phyloP scores from a whole-genome alignment of 768 basidiomycete species.

The Mycena epipterygia region DNA sequence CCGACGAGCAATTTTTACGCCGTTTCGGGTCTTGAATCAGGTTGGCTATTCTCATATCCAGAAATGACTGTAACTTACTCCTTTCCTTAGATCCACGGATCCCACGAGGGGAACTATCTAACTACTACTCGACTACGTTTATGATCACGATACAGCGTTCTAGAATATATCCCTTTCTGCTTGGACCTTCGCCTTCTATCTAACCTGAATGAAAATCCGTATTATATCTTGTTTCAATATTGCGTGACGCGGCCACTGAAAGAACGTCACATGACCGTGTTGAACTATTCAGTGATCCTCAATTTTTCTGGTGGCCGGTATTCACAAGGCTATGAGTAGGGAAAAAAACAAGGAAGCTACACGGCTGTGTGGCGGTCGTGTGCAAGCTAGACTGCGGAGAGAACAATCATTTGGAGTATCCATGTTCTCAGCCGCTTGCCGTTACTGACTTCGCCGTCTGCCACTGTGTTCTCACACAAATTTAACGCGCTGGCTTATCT shows the following conservation, averaged over 20 bases:
- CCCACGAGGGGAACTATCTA: constrained; percentile 7
- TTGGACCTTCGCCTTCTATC: constrained; percentile 14
- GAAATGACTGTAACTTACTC: background rate
- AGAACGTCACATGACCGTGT: constrained; percentile 23
- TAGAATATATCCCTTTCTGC: background rate
- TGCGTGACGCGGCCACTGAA: constrained; percentile 2
- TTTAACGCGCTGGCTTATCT: background rate
- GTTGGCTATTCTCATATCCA: constrained; percentile 1
- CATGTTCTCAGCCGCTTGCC: too few species aligned
- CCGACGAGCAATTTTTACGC: constrained; percentile 61
- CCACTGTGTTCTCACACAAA: constrained; percentile 3
- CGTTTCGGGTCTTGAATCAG: constrained; percentile 49
- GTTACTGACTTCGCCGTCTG: constrained; percentile 7
- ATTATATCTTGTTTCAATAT: background rate
- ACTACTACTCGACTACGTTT: constrained; percentile 1
- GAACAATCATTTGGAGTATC: too few species aligned
- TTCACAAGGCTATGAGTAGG: too few species aligned
- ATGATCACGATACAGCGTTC: constrained; percentile 11
- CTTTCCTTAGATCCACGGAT: constrained; percentile 1
- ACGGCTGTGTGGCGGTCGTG: background rate
- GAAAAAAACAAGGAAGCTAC: too few species aligned
- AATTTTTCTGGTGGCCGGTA: too few species aligned
- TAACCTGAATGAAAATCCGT: background rate
- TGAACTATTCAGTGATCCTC: background rate
- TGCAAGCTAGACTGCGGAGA: too few species aligned